Base-by-base conservation (phyloP, 1,139 yeast genomes). In the Pichia kudriavzevii region DNA sequence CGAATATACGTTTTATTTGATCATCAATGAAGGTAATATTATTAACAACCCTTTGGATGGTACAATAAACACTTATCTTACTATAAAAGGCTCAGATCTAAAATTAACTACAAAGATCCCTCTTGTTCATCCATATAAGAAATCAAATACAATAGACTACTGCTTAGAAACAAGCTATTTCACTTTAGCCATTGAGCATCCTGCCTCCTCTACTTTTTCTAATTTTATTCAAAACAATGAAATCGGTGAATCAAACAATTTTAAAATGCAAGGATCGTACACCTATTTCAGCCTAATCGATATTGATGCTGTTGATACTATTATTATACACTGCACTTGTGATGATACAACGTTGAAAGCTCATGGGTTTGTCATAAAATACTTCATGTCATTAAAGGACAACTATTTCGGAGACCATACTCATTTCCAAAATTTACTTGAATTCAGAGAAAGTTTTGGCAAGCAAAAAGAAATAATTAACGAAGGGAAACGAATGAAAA, bases 161-260 rank as follows among this genome's bases (percentile, higher is more conserved):
- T 56, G 59, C 1, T 48, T 85, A 2, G 47, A 48, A 26, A 80
- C 95, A 0, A 75, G 85, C 0, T 59, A 59, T 34, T 75, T 85
- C 46, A 72, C 78, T 35, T 52, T 88, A 31, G 63, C 72, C 1
- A 58, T 88, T 5, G 81, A 78, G 41, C 74, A 93, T 0, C 97
- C 97, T 0, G 80, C 91, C 0, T 91, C 97, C 95, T 94, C 85
- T 52, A 87, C 97, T 0, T 63, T 77, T 13, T 71, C 77, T 44
- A 79, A 82, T 31, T 91, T 88, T 46, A 57, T 81, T 60, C 69
- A 67, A 33, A 65, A 68, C 19, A 69, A 74, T 14, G 74, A 72
- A 28, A 61, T 79, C 20, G 97, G 95, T 0, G 63, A 75, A 38
- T 75, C 85, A 1, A 63, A 70, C 28, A 69, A 77, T 36, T 80